A percentile compares a stretch with the other conserved stretches of the same genome.
phyloP scores from a whole-genome alignment of 495 filamentous ascomycete species.

The Tuber umbilicatum region DNA sequence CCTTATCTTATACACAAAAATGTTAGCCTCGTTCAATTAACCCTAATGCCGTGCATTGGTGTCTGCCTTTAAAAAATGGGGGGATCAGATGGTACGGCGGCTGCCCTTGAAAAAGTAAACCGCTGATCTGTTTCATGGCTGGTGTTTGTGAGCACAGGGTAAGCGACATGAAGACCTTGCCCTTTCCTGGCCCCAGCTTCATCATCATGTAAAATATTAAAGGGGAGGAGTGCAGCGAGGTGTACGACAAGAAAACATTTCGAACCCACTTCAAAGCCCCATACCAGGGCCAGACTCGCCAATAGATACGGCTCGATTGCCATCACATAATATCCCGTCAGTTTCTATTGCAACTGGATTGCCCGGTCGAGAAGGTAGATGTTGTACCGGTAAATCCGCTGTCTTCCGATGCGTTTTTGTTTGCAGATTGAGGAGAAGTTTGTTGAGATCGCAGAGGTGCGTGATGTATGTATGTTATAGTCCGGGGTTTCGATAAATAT shows the following conservation, averaged over 20 bases:
- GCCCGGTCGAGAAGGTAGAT: slow-evolving; percentile 2
- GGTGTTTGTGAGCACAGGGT: slow-evolving; percentile 39
- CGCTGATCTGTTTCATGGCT: slow-evolving; percentile 13
- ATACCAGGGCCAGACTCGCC: background rate
- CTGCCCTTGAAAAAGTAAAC: background rate
- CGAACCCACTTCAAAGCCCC: background rate
- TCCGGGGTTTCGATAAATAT: background rate
- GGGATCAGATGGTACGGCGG: background rate
- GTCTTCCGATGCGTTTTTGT: slow-evolving; percentile 4
- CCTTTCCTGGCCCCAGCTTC: slow-evolving; percentile 42
- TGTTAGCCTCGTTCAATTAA: slow-evolving; percentile 4
- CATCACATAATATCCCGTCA: background rate
- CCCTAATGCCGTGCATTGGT: background rate
- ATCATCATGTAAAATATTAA: slow-evolving; percentile 29
- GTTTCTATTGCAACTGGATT: background rate
- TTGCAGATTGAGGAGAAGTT: slow-evolving; percentile 2
- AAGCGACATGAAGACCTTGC: slow-evolving; percentile 38
- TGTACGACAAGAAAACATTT: background rate
- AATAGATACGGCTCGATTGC: slow-evolving; percentile 3
- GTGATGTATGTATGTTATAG: background rate
- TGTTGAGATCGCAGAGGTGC: background rate
- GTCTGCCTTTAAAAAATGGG: background rate
- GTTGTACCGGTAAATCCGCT: background rate
- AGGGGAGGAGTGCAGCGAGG: slow-evolving; percentile 3
- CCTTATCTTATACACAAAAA: slow-evolving; percentile 5